Conservation (phyloP, 495 filamentous ascomycete genomes). For the Mytilinidion resinicola region DNA sequence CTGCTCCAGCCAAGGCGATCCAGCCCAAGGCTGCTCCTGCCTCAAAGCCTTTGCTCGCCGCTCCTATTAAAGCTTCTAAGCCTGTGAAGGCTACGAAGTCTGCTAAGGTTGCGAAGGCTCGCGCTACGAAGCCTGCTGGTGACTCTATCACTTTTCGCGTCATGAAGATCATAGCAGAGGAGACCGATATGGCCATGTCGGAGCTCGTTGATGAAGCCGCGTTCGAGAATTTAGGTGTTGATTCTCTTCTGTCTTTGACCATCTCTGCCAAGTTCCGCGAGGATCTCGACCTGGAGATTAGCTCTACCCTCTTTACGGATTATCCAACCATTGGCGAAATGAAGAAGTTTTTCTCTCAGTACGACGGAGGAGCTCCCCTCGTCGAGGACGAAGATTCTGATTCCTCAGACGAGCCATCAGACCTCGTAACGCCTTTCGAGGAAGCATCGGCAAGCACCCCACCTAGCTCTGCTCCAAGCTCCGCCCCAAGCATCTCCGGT, state of each 20-base stretch:
- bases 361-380: slow-evolving; percentile 34
- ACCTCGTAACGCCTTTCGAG: slow-evolving; percentile 34
- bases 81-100: slow-evolving; percentile 22
- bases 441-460: slow-evolving; percentile 31
- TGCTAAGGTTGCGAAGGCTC: slow-evolving; percentile 12
- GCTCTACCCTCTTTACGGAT: slow-evolving; percentile 40
- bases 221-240: slow-evolving; percentile 42
- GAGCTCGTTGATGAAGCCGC: slow-evolving; percentile 41
- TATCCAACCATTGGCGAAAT: slow-evolving; percentile 40
- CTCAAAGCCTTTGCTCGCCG: slow-evolving; percentile 2
- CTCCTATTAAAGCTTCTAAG: slow-evolving; percentile 18
- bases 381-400: slow-evolving; percentile 30
- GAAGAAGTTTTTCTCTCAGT: slow-evolving; percentile 42
- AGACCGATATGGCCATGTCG: slow-evolving; percentile 40
- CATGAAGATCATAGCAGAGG: slow-evolving; percentile 41
- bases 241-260: slow-evolving; percentile 40
- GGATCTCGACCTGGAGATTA: slow-evolving; percentile 41
- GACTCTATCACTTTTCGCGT: slow-evolving; percentile 34
- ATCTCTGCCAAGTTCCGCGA: slow-evolving; percentile 43
- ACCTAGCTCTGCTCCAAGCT: slow-evolving; percentile 37
- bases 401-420: slow-evolving; percentile 31
- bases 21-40: slow-evolving; percentile 15
- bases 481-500: slow-evolving; percentile 31
- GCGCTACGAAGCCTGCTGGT: slow-evolving; percentile 22
- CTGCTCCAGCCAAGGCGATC: slow-evolving; percentile 12